phyloP scores from a whole-genome alignment of 2,329 filamentous ascomycete genomes.

The Calonectria fujianensis region DNA sequence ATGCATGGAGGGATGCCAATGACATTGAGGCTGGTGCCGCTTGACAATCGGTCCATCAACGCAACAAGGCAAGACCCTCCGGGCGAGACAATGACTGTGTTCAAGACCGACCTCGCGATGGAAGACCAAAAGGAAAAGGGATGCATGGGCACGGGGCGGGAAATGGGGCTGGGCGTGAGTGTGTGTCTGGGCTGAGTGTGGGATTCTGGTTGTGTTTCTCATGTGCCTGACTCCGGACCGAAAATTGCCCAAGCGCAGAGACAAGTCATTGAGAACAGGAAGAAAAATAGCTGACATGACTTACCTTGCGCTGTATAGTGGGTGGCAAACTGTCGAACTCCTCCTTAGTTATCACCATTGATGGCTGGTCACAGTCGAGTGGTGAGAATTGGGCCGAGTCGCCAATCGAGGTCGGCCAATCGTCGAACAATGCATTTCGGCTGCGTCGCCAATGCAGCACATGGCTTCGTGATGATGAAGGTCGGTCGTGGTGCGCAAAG shows the following conservation, averaged over 20 bases:
- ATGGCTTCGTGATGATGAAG: constrained; percentile 56
- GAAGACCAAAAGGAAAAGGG: constrained; percentile 10
- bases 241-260: constrained; percentile 14
- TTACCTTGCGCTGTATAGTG: constrained; percentile 75
- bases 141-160: constrained; percentile 19
- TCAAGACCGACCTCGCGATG: constrained; percentile 11
- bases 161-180: constrained; percentile 20
- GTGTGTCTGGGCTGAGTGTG: constrained; percentile 8
- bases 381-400: constrained; percentile 40
- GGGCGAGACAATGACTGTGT: constrained; percentile 18
- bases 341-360: constrained; percentile 59
- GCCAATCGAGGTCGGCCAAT: constrained; percentile 53
- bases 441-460: constrained; percentile 48
- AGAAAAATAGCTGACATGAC: constrained; percentile 51
- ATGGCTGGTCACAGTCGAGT: constrained; percentile 49
- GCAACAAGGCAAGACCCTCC: constrained; percentile 23
- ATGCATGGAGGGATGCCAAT: constrained; percentile 26
- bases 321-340: constrained; percentile 72
- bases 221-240: constrained; percentile 6
- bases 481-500: constrained; percentile 44
- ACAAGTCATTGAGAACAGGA: not conserved
- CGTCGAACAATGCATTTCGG: constrained; percentile 44
- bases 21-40: constrained; percentile 20
- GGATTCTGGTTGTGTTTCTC: constrained; percentile 21
- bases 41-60: constrained; percentile 21